phyloP scores from a whole-genome alignment of 768 basidiomycete genomes.

The Galerina marginata region DNA sequence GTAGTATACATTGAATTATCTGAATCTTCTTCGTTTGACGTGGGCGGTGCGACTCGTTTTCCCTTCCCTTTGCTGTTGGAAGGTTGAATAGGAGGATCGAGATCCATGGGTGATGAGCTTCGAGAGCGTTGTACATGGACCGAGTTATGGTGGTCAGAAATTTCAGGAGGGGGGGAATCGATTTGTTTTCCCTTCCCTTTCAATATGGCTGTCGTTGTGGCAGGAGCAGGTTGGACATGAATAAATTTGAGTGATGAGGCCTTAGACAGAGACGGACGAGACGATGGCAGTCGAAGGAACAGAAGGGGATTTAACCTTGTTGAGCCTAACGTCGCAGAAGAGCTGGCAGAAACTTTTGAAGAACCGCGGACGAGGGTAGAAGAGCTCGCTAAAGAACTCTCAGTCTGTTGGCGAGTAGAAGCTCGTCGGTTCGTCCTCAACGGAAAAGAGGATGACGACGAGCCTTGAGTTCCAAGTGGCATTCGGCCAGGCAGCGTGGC shows the following conservation, averaged over 20 bases:
- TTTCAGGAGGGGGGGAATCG: not conserved
- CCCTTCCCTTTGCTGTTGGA: not conserved
- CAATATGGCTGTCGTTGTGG: not conserved
- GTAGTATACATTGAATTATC: not conserved
- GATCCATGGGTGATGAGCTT: not conserved
- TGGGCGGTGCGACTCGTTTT: not conserved
- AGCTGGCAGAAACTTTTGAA: conserved; percentile 13
- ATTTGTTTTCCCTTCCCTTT: conserved; percentile 5
- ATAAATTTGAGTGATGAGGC: not conserved
- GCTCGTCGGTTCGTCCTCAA: conserved; percentile 24
- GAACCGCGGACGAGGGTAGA: conserved; percentile 4
- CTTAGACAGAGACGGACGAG: not conserved
- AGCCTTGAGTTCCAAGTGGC: conserved; percentile 8
- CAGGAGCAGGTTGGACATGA: not conserved
- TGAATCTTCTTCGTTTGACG: not conserved
- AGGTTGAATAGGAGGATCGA: not conserved
- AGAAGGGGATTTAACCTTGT: not conserved
- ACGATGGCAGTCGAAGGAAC: not conserved
- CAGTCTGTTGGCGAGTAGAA: conserved; percentile 25
- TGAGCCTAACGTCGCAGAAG: conserved; percentile 11
- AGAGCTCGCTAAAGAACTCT: conserved; percentile 20
- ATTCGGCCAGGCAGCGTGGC: not conserved
- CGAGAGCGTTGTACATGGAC: not conserved
- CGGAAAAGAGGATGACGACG: conserved; percentile 17
- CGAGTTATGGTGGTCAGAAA: not conserved